Conservation (phyloP, 768 basidiomycete species). For the Amanita rubescens region DNA sequence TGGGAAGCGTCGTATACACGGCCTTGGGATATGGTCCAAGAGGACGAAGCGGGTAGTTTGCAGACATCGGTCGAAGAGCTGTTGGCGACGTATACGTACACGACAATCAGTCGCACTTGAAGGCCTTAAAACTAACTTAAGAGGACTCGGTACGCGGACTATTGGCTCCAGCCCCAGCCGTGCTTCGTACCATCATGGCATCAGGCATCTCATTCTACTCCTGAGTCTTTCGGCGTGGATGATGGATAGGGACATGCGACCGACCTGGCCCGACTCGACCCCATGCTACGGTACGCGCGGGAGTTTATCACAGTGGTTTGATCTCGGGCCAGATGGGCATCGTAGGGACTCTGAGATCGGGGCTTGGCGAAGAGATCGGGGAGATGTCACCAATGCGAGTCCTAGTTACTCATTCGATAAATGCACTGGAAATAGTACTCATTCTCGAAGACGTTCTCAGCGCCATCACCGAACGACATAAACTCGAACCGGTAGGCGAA, state of each 20-base stretch:
- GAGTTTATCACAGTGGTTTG: conserved; percentile 94
- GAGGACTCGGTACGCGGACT: conserved; percentile 35
- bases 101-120: conserved; percentile 35
- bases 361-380: conserved; percentile 83
- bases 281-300: conserved; percentile 83
- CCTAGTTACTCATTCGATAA: no score
- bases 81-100: conserved; percentile 74
- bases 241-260: conserved; percentile 94
- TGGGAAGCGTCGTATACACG: conserved; percentile 96
- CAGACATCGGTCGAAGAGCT: conserved; percentile 86
- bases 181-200: conserved; percentile 93
- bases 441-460: conserved; percentile 74
- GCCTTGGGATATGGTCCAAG: conserved; percentile 96
- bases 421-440: background rate
- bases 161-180: conserved; percentile 75
- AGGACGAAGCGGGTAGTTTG: conserved; percentile 89
- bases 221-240: conserved; percentile 88
- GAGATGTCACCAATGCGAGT: conserved; percentile 90
- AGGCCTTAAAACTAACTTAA: background rate
- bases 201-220: conserved; percentile 90
- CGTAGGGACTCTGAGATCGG: conserved; percentile 87
- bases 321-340: conserved; percentile 96
- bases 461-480: conserved; percentile 76
- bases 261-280: conserved; percentile 88
- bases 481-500: conserved; percentile 84